Percentiles rank a stretch among this genome's conserved stretches.
Conservation (phyloP, 1,284 basidiomycete genomes). For the Jaminaea rosea region DNA sequence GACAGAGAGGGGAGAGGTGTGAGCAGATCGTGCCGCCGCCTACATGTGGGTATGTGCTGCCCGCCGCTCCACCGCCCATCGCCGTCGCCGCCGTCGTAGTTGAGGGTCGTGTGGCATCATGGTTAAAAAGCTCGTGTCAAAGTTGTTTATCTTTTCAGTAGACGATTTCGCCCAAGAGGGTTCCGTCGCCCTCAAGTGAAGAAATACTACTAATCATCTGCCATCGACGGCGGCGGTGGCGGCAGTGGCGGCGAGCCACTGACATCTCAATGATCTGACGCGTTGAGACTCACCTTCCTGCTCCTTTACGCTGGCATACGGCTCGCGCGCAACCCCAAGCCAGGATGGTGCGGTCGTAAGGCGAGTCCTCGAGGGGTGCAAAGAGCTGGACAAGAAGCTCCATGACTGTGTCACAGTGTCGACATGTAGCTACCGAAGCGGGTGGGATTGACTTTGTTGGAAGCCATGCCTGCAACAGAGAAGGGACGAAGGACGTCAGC, state of each 20-base stretch:
- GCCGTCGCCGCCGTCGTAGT: too few relatives aligned
- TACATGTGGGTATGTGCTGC: neutral
- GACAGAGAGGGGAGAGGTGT: slow-evolving; percentile 1
- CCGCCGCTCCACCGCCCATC: neutral
- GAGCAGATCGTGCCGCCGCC: slow-evolving; percentile 4
- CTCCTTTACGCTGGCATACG: slow-evolving; percentile 31
- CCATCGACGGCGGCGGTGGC: slow-evolving; percentile 1
- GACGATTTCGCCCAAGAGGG: slow-evolving; percentile 5
- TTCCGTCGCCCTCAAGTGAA: slow-evolving; percentile 47
- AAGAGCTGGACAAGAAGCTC: slow-evolving; percentile 45
- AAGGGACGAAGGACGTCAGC: too few relatives aligned
- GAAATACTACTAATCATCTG: slow-evolving; percentile 46
- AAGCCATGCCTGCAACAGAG: slow-evolving; percentile 26
- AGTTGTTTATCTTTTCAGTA: slow-evolving; percentile 39
- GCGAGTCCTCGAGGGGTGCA: slow-evolving; percentile 40
- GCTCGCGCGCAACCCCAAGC: slow-evolving; percentile 43
- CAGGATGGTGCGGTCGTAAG: slow-evolving; percentile 38
- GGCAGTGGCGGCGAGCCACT: neutral
- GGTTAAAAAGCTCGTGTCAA: slow-evolving; percentile 48
- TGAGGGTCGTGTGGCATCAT: slow-evolving; percentile 37
- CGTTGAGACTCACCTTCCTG: slow-evolving; percentile 27
- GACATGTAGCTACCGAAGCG: slow-evolving; percentile 18
- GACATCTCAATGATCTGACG: too few relatives aligned
- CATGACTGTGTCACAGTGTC: slow-evolving; percentile 35
- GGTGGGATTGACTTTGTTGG: slow-evolving; percentile 24